A percentile compares a stretch with the other conserved stretches of the same genome.
phyloP scores from a whole-genome alignment of 495 filamentous ascomycete species.

The Penicillium steckii region DNA sequence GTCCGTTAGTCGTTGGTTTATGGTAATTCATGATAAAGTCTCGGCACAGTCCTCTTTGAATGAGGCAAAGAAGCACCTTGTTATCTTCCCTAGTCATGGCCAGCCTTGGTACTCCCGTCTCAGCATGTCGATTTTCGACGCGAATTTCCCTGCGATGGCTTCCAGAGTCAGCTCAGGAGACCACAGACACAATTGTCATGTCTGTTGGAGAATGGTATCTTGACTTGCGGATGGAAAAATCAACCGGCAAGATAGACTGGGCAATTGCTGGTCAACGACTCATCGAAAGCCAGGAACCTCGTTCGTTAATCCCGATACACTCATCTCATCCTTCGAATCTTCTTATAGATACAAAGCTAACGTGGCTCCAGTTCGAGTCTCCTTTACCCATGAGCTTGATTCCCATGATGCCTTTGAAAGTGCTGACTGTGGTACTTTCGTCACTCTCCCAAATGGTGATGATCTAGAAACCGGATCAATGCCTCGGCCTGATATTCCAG shows the following conservation, averaged over 20 bases:
- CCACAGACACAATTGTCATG: constrained; percentile 46
- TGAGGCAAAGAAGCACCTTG: neutral
- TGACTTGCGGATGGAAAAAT: constrained; percentile 40
- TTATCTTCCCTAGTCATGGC: constrained; percentile 3
- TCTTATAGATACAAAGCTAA: neutral
- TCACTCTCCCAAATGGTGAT: constrained; percentile 37
- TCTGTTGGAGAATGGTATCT: constrained; percentile 45
- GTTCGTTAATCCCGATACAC: constrained; percentile 12
- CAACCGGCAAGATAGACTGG: constrained; percentile 35
- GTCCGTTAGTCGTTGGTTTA: neutral
- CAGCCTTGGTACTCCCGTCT: neutral
- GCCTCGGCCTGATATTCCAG: constrained; percentile 38
- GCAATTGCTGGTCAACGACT: constrained; percentile 41
- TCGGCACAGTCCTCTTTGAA: neutral
- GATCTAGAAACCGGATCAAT: constrained; percentile 41
- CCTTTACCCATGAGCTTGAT: constrained; percentile 43
- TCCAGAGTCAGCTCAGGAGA: constrained; percentile 37
- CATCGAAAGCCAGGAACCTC: constrained; percentile 27
- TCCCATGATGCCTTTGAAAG: constrained; percentile 37
- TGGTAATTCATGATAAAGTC: neutral
- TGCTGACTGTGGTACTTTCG: constrained; percentile 40
- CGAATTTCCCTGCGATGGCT: constrained; percentile 46
- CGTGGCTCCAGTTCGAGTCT: constrained; percentile 24
- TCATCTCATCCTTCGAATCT: neutral
- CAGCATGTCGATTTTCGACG: constrained; percentile 34